Evolutionary conservation across 352 stramenopile genomes (phyloP).

Genomic region (Globisporangium cylindrosporum): DNA sequence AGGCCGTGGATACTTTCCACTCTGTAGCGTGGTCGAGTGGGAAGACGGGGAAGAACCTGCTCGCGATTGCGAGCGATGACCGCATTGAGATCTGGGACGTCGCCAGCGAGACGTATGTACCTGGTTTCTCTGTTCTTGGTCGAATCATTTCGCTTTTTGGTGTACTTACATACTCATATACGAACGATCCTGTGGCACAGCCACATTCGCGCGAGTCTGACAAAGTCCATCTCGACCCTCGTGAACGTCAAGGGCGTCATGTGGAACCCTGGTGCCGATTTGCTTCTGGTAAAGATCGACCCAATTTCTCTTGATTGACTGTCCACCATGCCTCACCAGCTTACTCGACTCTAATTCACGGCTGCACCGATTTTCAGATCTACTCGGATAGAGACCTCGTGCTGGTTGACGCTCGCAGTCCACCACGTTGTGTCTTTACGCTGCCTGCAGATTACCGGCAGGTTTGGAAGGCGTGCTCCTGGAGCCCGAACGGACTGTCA

Average conservation of each 20-base stretch:
- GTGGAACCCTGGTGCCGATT: constrained; percentile 33
- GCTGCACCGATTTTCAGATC: constrained; percentile 12
- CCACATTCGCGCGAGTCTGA: constrained; percentile 12
- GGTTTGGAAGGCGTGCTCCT: constrained; percentile 29
- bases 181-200: neutral
- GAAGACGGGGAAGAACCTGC: constrained; percentile 18
- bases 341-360: neutral
- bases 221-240: constrained; percentile 2
- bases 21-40: constrained; percentile 30
- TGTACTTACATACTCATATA: constrained; percentile 4
- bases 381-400: constrained; percentile 30
- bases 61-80: constrained; percentile 25
- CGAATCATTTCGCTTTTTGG: neutral
- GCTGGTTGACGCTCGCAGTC: constrained; percentile 21
- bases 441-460: constrained; percentile 10
- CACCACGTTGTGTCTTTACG: constrained; percentile 20
- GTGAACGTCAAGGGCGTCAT: constrained; percentile 24
- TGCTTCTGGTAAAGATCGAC: constrained; percentile 27
- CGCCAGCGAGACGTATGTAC: constrained; percentile 21
- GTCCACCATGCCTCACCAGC: neutral
- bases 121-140: neutral
- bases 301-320: neutral
- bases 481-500: constrained; percentile 42
- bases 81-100: constrained; percentile 39
- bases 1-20: constrained; percentile 4